Evolutionary conservation across 2,329 filamentous ascomycete genomes (phyloP).

Genomic region (Chlorencoelia australis): DNA sequence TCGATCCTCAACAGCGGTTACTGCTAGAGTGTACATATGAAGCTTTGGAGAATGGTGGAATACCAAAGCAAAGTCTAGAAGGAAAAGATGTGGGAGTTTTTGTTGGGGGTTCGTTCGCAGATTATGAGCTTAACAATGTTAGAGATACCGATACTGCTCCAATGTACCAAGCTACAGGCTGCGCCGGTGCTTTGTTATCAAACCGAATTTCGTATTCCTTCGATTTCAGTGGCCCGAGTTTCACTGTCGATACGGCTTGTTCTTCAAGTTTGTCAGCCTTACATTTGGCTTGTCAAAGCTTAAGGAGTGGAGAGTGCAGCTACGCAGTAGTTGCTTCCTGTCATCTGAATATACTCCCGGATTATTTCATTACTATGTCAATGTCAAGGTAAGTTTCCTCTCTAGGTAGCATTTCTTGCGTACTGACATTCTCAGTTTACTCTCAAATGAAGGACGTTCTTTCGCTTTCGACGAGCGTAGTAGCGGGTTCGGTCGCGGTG

Average conservation of each 20-base stretch:
- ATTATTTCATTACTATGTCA: conserved; percentile 24
- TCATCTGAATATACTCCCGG: conserved; percentile 22
- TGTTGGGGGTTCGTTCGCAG: conserved; percentile 35
- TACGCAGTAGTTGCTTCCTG: conserved; percentile 33
- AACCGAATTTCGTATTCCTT: conserved; percentile 47
- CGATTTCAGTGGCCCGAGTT: conserved; percentile 43
- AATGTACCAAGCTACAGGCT: conserved; percentile 19
- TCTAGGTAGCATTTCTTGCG: conserved; percentile 44
- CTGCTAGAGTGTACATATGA: conserved; percentile 22
- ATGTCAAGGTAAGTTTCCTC: conserved; percentile 8
- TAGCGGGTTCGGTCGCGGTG: conserved; percentile 54
- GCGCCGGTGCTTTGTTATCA: conserved; percentile 32
- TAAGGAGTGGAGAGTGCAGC: conserved; percentile 36
- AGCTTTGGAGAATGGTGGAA: conserved; percentile 21
- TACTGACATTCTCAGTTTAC: conserved; percentile 21
- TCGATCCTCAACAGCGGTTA: conserved; percentile 26
- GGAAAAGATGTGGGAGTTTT: conserved; percentile 33
- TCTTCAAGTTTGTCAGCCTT: conserved; percentile 45
- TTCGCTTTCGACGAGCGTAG: conserved; percentile 45
- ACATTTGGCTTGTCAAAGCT: conserved; percentile 43
- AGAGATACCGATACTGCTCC: conserved; percentile 10
- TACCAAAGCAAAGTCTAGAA: conserved; percentile 14
- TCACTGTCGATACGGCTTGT: conserved; percentile 44
- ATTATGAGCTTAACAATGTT: conserved; percentile 9
- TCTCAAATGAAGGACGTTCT: conserved; percentile 18